A percentile compares a stretch with the other conserved stretches of the same genome.
Evolutionary conservation across 208 protist genomes (phyloP).

Genomic region (Strigomonas culicis): DNA sequence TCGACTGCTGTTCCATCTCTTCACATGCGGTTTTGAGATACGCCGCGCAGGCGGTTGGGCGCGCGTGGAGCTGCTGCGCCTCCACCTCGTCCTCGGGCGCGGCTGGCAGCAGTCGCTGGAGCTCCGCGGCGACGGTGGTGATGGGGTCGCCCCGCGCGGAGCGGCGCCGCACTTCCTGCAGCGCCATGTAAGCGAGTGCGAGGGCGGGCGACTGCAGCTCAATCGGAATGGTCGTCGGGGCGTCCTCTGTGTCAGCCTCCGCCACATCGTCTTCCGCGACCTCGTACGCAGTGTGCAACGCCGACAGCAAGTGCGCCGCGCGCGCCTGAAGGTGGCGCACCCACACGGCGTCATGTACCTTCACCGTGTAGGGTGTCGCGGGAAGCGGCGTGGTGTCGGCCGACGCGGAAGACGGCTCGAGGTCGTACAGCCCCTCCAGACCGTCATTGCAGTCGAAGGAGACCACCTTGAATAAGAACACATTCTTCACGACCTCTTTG

Average conservation of each 20-base stretch:
- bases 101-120: too few relatives aligned
- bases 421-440: neutral
- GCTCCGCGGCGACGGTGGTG: too few relatives aligned
- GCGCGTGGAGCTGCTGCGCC: neutral
- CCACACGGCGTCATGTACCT: neutral
- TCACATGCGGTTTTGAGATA: neutral
- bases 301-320: neutral
- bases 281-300: neutral
- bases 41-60: too few relatives aligned
- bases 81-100: neutral
- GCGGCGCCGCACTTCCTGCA: neutral
- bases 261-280: neutral
- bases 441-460: neutral
- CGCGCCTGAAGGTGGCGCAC: neutral
- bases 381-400: neutral
- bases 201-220: neutral
- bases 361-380: neutral
- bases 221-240: neutral
- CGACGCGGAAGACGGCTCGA: neutral
- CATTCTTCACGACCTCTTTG: neutral
- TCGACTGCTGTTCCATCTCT: neutral
- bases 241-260: neutral
- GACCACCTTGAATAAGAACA: neutral
- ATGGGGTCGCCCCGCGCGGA: neutral
- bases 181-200: neutral